These are phyloP conservation scores for Eucalyptus pauciflora DNA, from an alignment of 345 rosid species.

Conservation along the genomic window DNA sequence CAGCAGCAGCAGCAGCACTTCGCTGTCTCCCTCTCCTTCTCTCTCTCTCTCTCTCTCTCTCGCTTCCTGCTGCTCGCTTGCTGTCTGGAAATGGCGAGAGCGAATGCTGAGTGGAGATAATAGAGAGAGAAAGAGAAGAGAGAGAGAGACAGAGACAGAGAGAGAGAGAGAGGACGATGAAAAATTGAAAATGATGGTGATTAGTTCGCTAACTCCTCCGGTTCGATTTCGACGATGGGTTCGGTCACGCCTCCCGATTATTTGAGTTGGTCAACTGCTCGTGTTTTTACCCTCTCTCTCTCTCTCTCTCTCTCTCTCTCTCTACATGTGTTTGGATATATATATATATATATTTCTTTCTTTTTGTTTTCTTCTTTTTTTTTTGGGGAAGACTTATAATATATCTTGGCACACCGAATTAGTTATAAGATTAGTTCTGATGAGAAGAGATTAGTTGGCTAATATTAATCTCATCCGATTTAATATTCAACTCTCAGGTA, in stretches of 20 bases:
- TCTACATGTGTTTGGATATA: neutral
- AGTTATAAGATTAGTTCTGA: neutral
- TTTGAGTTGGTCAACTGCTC: neutral
- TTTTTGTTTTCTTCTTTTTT: rapidly evolving
- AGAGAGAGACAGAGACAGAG: too few species aligned
- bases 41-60: neutral
- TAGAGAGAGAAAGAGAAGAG: neutral
- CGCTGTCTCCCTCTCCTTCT: neutral
- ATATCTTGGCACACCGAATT: neutral
- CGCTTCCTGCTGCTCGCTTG: neutral
- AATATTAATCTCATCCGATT: neutral
- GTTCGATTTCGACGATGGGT: neutral
- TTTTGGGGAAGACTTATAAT: neutral
- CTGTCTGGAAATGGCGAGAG: neutral
- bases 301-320: too few species aligned
- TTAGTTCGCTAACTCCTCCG: neutral
- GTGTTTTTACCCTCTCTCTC: neutral
- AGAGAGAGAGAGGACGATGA: neutral
- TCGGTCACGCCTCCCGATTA: neutral
- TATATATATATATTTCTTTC: too few species aligned
- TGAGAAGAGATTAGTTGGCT: neutral
- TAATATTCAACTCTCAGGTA: neutral
- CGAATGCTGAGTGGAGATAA: neutral
- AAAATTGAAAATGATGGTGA: neutral
- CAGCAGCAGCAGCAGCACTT: neutral